phyloP scores from a whole-genome alignment of 805 yeast species.

The Metschnikowia chrysomelidarum region DNA sequence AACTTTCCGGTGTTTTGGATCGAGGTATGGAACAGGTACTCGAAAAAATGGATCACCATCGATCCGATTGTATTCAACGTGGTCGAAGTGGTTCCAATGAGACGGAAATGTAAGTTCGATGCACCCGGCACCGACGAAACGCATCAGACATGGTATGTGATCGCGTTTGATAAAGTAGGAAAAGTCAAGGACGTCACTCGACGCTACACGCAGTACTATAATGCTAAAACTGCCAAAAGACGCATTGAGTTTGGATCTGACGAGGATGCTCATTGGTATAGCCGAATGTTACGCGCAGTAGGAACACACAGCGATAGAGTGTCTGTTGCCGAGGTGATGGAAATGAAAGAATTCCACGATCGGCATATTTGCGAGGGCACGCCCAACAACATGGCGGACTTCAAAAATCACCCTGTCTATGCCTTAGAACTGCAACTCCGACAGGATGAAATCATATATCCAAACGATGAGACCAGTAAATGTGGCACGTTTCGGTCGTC shows the following conservation, averaged over 20 bases:
- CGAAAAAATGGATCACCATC: slow-evolving; percentile 76
- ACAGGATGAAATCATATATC: slow-evolving; percentile 68
- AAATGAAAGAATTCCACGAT: slow-evolving; percentile 57
- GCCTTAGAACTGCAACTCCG: slow-evolving; percentile 74
- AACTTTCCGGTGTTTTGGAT: slow-evolving; percentile 83
- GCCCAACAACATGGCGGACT: slow-evolving; percentile 81
- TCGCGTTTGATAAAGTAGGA: slow-evolving; percentile 69
- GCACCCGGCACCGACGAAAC: slow-evolving; percentile 63
- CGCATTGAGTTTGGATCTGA: slow-evolving; percentile 59
- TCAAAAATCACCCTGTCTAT: slow-evolving; percentile 82
- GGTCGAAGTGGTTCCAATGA: slow-evolving; percentile 58
- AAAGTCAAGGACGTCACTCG: slow-evolving; percentile 81
- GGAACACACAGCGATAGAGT: slow-evolving; percentile 22
- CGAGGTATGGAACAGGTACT: slow-evolving; percentile 83
- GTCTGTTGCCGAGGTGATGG: slow-evolving; percentile 48
- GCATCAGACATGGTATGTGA: slow-evolving; percentile 67
- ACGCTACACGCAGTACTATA: slow-evolving; percentile 68
- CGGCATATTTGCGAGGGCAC: slow-evolving; percentile 76
- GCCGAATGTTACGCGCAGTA: slow-evolving; percentile 38
- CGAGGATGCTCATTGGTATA: slow-evolving; percentile 62
- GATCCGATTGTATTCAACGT: slow-evolving; percentile 71
- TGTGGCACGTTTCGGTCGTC: slow-evolving; percentile 67
- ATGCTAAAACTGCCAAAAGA: slow-evolving; percentile 73
- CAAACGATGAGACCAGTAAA: slow-evolving; percentile 49
- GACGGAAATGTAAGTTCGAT: slow-evolving; percentile 58